phyloP scores from a whole-genome alignment of 176 grass and related monocot genomes.

The Alopecurus myosuroides region DNA sequence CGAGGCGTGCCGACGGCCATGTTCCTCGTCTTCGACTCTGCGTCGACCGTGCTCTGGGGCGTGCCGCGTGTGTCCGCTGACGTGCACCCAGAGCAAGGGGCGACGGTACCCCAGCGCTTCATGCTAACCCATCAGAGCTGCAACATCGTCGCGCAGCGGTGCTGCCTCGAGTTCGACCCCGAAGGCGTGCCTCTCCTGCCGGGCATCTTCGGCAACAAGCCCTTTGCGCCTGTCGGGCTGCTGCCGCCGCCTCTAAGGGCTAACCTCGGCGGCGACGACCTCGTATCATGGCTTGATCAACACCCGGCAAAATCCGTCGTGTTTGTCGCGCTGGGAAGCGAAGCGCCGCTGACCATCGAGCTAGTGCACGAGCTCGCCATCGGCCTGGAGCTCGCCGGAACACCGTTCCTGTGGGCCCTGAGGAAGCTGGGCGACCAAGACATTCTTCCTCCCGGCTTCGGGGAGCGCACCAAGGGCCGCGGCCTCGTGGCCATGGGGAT shows the following conservation, averaged over 20 bases:
- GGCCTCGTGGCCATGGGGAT: constrained; percentile 27
- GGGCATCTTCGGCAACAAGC: background rate
- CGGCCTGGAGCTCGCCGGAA: background rate
- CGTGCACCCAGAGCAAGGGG: background rate
- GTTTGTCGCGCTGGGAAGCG: background rate
- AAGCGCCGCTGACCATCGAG: background rate
- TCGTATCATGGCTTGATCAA: background rate
- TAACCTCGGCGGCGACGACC: background rate
- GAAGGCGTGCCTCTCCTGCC: background rate
- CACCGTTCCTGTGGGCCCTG: background rate
- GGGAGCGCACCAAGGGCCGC: background rate
- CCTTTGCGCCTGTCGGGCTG: background rate
- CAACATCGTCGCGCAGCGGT: background rate
- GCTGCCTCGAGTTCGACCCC: background rate
- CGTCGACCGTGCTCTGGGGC: background rate
- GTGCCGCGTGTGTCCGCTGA: background rate
- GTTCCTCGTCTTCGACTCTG: background rate
- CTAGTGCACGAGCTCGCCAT: background rate
- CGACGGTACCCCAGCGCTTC: background rate
- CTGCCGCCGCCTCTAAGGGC: background rate
- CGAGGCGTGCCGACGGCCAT: background rate
- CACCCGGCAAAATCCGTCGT: background rate
- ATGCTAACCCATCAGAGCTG: background rate
- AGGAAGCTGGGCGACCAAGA: background rate
- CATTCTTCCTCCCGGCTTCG: background rate